phyloP scores from a whole-genome alignment of 2,329 filamentous ascomycete genomes.

The Colletotrichum sp. region DNA sequence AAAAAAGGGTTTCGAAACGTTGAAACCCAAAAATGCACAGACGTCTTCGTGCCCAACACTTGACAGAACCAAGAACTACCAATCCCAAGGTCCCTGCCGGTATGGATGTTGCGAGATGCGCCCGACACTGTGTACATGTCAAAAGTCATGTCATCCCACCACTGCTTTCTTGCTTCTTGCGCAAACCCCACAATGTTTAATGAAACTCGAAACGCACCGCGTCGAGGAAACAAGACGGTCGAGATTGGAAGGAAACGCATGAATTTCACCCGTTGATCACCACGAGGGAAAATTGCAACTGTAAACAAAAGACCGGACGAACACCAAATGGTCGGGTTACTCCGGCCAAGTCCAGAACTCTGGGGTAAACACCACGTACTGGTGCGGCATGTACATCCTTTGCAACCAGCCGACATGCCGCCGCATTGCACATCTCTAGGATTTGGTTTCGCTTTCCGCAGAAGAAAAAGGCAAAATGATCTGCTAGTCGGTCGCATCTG shows the following conservation, averaged over 20 bases:
- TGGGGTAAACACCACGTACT: neutral
- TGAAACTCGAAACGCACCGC: constrained; percentile 2
- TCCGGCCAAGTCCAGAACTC: neutral
- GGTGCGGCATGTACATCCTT: neutral
- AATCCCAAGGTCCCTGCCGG: neutral
- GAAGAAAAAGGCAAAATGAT: neutral
- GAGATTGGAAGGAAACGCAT: neutral
- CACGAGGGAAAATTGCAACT: neutral
- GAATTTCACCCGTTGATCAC: neutral
- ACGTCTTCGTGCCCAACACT: neutral
- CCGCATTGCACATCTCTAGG: neutral
- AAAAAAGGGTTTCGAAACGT: neutral
- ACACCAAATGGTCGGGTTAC: neutral
- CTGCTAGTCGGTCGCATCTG: neutral
- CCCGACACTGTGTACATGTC: constrained; percentile 4
- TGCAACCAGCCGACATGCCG: neutral
- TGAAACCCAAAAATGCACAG: neutral
- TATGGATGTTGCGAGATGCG: neutral
- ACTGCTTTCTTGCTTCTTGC: neutral
- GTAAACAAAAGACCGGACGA: neutral
- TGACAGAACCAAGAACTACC: neutral
- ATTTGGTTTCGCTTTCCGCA: neutral
- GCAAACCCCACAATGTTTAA: neutral
- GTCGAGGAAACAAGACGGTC: neutral
- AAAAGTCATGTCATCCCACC: neutral